Percentiles rank a stretch among this genome's conserved stretches.
Evolutionary conservation across 176 grass and related monocot genomes (phyloP).

Genomic region (Alopecurus myosuroides): DNA sequence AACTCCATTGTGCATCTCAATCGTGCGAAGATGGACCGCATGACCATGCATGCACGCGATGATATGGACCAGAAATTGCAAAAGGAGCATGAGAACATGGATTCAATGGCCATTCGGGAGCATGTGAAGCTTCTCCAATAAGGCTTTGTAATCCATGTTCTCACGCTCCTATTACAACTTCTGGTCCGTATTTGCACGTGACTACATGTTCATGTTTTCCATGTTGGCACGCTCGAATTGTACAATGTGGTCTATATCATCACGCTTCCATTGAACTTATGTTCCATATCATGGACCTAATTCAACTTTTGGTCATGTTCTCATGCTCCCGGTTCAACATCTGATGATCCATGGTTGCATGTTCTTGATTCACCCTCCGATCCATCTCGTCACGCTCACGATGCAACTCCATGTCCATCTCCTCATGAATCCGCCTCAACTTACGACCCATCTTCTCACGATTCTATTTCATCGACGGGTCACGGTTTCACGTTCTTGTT

Average conservation of each 20-base stretch:
- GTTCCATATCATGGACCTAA: background rate
- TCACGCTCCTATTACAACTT: background rate
- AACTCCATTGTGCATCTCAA: too few species aligned
- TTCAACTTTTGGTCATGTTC: too few species aligned
- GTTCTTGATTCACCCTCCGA: background rate
- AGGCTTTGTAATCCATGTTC: background rate
- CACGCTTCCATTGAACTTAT: background rate
- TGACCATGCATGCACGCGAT: background rate
- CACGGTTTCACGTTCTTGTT: background rate
- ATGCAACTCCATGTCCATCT: background rate
- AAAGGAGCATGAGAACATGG: background rate
- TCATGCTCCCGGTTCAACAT: too few species aligned
- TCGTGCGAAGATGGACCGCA: background rate
- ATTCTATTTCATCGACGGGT: background rate
- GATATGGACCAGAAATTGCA: background rate
- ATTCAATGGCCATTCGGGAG: background rate
- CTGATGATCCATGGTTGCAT: background rate
- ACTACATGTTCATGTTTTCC: background rate
- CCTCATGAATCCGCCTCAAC: background rate
- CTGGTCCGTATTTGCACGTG: background rate
- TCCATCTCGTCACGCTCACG: background rate
- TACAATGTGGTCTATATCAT: background rate
- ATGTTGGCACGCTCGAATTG: background rate
- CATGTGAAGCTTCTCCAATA: background rate
- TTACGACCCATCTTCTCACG: background rate